Base-by-base conservation (phyloP, 768 basidiomycete species). In the Clathrus columnatus region DNA sequence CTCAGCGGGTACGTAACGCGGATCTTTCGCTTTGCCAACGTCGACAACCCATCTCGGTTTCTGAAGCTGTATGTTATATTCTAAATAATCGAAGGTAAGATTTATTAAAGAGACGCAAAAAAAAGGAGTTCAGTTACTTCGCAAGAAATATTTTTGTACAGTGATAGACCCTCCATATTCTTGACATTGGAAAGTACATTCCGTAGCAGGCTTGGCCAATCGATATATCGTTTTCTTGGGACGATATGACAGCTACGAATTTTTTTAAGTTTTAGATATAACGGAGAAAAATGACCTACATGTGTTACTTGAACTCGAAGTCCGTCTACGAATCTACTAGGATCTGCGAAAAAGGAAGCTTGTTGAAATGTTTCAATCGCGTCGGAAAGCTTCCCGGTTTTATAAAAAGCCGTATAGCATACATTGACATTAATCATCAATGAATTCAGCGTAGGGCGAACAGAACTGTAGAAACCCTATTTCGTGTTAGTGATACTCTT, bases 221-320 rank as follows among this genome's bases (percentile, higher is more conserved):
- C 67, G 67, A 65, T 84, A 85, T 57, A 91, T 75, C 0, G 83
- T 81, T 69, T 88, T 91, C 63, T 72, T 80, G 32, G 54, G 42
- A 29, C 54, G 17, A 62, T 88, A 84, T n/a, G 81, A 80, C 14
- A 91, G 73, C 53, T 54, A 54, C 59, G 7, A 53, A 44, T 17
- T 7, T 29, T 20, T 4, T 10, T 36, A 14, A n/a, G 28, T 17
- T 5, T 43, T 53, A 14, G 36, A n/a, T 17, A 20, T 20, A 27
- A 30, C 24, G 30, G 30, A 27, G 42, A 51, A 18, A 18, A 43
- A 51, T 4, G 41, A 28, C 54, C 7, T 44, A 55, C 54, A 67
- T 91, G 87, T 1, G 67, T 75, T 1, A 87, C 80, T 64, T 73
- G 74, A 47, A 91, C 70, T 36, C 89, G 73, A 2, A 90, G 75